phyloP scores from a whole-genome alignment of 148 eudicot genomes.

The Vaccinium vitisidaea region DNA sequence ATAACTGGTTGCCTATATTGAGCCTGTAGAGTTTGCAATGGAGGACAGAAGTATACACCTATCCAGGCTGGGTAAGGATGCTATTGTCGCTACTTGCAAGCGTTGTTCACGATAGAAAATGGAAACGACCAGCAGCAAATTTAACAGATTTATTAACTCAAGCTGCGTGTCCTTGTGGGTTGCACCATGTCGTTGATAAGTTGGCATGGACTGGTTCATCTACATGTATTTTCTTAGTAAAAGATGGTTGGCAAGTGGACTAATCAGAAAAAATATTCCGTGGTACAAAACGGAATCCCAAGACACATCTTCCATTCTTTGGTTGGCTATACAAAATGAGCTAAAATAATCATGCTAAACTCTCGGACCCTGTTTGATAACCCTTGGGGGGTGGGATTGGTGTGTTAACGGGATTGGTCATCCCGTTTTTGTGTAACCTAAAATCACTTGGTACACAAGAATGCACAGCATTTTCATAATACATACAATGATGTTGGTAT shows the following conservation, averaged over 20 bases:
- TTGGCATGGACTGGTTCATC: not conserved
- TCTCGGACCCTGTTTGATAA: not conserved
- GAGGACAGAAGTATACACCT: not conserved
- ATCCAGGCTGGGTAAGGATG: not conserved
- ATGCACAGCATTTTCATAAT: not conserved
- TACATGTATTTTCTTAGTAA: not conserved
- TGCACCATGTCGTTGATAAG: not conserved
- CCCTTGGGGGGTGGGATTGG: not conserved
- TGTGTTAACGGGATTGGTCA: not conserved
- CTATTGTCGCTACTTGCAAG: not conserved
- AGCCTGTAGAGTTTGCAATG: not conserved
- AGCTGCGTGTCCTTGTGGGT: not conserved
- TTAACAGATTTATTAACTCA: not conserved
- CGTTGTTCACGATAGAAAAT: not conserved
- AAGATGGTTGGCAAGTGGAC: not conserved
- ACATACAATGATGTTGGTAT: not conserved
- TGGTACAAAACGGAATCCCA: not conserved
- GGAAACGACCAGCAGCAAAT: not conserved
- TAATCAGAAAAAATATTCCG: not conserved
- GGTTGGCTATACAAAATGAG: not conserved
- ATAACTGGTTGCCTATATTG: not conserved
- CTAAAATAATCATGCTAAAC: not conserved
- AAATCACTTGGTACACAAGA: not conserved
- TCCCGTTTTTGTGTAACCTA: not conserved
- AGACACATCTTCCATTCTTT: not conserved